Evolutionary conservation across 306 rosid species (phyloP).

Genomic region (Cucumis hystrix): DNA sequence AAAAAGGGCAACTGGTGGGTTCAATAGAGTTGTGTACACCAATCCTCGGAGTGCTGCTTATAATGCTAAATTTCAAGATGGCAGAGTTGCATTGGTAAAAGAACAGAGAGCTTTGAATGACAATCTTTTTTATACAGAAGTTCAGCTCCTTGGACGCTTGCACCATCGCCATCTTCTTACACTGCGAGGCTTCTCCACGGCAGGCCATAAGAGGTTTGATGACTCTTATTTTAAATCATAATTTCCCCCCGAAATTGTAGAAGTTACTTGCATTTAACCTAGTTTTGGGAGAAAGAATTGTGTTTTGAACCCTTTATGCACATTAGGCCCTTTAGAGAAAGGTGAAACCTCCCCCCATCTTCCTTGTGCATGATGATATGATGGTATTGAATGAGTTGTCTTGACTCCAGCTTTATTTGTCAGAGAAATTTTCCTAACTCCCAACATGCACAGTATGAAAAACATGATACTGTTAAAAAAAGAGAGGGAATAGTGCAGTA

Average conservation of each 20-base stretch:
- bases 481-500: background rate
- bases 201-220: slow-evolving; percentile 48
- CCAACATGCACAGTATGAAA: background rate
- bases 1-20: slow-evolving; percentile 64
- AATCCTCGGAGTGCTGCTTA: slow-evolving; percentile 51
- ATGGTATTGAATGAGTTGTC: background rate
- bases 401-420: background rate
- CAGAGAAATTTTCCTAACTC: background rate
- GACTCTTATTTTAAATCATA: background rate
- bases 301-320: background rate
- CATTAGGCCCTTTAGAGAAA: background rate
- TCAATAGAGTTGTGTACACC: slow-evolving; percentile 43
- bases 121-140: slow-evolving; percentile 44
- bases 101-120: slow-evolving; percentile 41
- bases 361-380: background rate
- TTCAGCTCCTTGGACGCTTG: slow-evolving; percentile 70
- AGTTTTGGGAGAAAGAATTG: background rate
- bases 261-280: background rate
- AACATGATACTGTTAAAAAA: background rate
- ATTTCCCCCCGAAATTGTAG: background rate
- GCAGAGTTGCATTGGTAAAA: slow-evolving; percentile 54
- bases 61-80: slow-evolving; percentile 53
- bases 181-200: slow-evolving; percentile 58
- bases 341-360: background rate
- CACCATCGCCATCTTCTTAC: slow-evolving; percentile 91